Percentiles rank a stretch among this genome's conserved stretches.
Evolutionary conservation across 495 filamentous ascomycete genomes (phyloP).

Genomic region (Penicillium canariense): DNA sequence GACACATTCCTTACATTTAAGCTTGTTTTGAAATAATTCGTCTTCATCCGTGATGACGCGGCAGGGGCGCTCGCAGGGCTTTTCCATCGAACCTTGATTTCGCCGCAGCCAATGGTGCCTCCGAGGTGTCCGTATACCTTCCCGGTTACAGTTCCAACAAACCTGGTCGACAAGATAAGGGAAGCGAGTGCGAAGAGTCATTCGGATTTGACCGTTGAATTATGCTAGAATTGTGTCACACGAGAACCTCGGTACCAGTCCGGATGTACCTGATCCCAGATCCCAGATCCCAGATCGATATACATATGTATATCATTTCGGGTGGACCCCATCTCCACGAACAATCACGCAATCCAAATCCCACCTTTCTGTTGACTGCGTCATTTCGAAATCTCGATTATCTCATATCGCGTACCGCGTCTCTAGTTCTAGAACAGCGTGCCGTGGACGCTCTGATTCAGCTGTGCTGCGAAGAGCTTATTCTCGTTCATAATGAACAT

Average conservation of each 20-base stretch:
- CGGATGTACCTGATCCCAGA: background rate
- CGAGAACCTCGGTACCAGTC: background rate
- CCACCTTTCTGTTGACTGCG: background rate
- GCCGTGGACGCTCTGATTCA: slow-evolving; percentile 28
- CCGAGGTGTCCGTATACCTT: background rate
- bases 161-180: background rate
- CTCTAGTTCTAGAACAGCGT: slow-evolving; percentile 24
- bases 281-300: background rate
- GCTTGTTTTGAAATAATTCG: slow-evolving; percentile 1
- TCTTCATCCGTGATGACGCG: slow-evolving; percentile 1
- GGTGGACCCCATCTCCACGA: background rate
- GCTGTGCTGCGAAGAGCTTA: slow-evolving; percentile 38
- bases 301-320: background rate
- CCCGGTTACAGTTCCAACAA: background rate
- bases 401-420: background rate
- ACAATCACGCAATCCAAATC: background rate
- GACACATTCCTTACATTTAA: slow-evolving; percentile 6
- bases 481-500: slow-evolving; percentile 46
- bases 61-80: slow-evolving; percentile 4
- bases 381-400: too few relatives aligned
- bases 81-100: slow-evolving; percentile 5
- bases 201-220: background rate
- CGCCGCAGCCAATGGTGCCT: background rate
- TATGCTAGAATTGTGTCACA: background rate
- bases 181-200: background rate